Evolutionary conservation across 2,329 filamentous ascomycete genomes (phyloP).

Genomic region (Torrubiella hemipterigena): DNA sequence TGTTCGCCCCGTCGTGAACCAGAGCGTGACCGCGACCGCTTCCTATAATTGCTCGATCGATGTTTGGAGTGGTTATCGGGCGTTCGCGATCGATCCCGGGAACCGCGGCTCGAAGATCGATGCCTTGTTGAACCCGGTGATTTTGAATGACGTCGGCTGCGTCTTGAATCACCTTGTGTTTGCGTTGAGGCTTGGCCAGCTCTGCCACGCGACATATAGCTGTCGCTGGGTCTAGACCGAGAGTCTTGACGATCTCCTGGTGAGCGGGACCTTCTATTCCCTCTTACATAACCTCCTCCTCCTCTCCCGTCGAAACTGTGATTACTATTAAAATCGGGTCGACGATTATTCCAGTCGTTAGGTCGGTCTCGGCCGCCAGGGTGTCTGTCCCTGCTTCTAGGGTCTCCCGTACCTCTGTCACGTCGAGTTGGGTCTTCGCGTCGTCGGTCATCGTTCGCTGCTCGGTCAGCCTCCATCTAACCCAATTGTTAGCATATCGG

Average conservation of each 20-base stretch:
- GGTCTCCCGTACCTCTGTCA: too few relatives aligned
- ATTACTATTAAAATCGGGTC: conserved; percentile 26
- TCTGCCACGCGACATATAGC: conserved; percentile 39
- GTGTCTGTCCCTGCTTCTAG: too few relatives aligned
- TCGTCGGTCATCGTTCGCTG: conserved; percentile 41
- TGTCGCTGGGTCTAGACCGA: too few relatives aligned
- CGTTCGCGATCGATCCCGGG: conserved; percentile 11
- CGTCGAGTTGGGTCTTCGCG: conserved; percentile 41
- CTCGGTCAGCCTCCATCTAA: conserved; percentile 59
- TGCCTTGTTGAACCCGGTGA: background rate
- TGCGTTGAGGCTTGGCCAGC: conserved; percentile 27
- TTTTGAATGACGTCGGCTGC: too few relatives aligned
- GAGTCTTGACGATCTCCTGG: conserved; percentile 32
- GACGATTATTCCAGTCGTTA: conserved; percentile 31
- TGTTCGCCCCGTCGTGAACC: too few relatives aligned
- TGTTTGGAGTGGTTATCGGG: background rate
- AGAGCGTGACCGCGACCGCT: conserved; percentile 10
- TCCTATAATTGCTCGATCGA: background rate
- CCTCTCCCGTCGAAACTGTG: too few relatives aligned
- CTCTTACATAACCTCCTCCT: too few relatives aligned
- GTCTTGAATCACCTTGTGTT: too few relatives aligned
- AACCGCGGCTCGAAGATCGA: conserved; percentile 25
- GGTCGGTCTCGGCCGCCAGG: too few relatives aligned
- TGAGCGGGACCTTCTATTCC: conserved; percentile 33
- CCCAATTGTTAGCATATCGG: conserved; percentile 27